These are phyloP conservation scores for Labyrinthula sp. DNA, from an alignment of 352 stramenopile genomes.

Conservation along the genomic window DNA sequence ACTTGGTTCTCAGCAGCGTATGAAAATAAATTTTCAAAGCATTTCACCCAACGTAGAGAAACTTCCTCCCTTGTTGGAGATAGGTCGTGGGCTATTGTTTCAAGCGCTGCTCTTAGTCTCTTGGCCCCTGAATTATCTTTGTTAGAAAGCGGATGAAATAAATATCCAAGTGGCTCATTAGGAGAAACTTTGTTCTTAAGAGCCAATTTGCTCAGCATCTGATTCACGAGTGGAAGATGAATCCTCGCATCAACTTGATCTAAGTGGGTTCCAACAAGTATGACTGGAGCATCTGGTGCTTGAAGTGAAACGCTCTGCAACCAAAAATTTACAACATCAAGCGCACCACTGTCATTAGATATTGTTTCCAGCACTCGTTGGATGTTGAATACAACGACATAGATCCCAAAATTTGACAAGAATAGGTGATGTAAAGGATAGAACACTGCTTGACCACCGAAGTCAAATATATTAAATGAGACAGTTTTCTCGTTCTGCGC, in stretches of 20 bases:
- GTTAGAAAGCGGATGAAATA: slow-evolving; percentile 30
- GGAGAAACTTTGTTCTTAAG: too few species aligned
- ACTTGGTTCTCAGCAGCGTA: too few species aligned
- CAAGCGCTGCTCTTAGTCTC: too few species aligned
- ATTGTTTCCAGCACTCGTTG: slow-evolving; percentile 17
- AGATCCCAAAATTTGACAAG: slow-evolving; percentile 21
- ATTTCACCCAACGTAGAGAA: too few species aligned
- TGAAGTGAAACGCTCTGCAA: slow-evolving; percentile 29
- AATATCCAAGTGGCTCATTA: slow-evolving; percentile 11
- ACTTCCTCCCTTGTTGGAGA: too few species aligned
- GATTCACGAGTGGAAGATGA: slow-evolving; percentile 6
- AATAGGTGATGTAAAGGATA: slow-evolving; percentile 31
- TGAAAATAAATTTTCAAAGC: too few species aligned
- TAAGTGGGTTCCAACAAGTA: slow-evolving; percentile 28
- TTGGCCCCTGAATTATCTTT: too few species aligned
- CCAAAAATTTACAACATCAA: slow-evolving; percentile 30
- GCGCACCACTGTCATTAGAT: not conserved
- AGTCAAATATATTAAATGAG: slow-evolving; percentile 25
- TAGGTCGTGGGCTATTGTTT: too few species aligned
- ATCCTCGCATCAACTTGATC: too few species aligned
- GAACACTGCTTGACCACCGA: slow-evolving; percentile 29
- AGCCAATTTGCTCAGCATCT: slow-evolving; percentile 15
- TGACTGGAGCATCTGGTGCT: slow-evolving; percentile 17
- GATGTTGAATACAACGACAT: slow-evolving; percentile 32
- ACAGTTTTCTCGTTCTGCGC: too few species aligned